Conservation (phyloP, 345 rosid species). For the Atalantia buxifolia region DNA sequence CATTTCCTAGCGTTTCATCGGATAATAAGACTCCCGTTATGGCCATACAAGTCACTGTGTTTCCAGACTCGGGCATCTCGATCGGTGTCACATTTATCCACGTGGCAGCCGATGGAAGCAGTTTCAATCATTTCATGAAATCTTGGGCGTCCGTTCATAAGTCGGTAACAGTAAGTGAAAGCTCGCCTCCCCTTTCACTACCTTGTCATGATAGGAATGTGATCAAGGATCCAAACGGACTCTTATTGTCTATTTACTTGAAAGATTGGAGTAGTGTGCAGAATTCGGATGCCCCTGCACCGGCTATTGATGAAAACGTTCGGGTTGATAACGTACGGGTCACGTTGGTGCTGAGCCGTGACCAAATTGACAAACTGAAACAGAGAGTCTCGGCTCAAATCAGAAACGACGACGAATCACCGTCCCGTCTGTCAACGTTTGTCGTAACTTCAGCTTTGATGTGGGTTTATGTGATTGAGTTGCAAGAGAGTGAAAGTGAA, state of each 20-base stretch:
- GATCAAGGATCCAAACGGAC: slow-evolving; percentile 32
- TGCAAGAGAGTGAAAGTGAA: not conserved
- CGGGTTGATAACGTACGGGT: slow-evolving; percentile 34
- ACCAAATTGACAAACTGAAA: slow-evolving; percentile 27
- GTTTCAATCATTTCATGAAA: slow-evolving; percentile 28
- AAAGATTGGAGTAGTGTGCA: slow-evolving; percentile 21
- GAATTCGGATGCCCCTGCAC: too few species aligned
- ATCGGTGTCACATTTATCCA: slow-evolving; percentile 23
- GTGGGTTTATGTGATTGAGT: slow-evolving; percentile 33
- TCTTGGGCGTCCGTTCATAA: slow-evolving; percentile 33
- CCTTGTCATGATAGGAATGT: slow-evolving; percentile 22
- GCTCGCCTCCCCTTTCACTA: not conserved
- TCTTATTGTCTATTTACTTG: slow-evolving; percentile 14
- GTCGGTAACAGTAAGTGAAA: not conserved
- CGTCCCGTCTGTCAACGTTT: slow-evolving; percentile 23
- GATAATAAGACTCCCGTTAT: slow-evolving; percentile 12
- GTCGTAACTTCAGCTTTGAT: slow-evolving; percentile 30
- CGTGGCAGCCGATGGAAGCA: slow-evolving; percentile 31
- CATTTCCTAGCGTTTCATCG: not conserved
- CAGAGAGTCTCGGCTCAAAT: slow-evolving; percentile 13
- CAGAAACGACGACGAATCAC: not conserved
- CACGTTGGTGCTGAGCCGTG: slow-evolving; percentile 22
- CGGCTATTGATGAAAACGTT: slow-evolving; percentile 8
- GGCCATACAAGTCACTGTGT: slow-evolving; percentile 31
- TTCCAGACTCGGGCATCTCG: slow-evolving; percentile 38